Percentiles rank a stretch among this genome's conserved stretches.
Evolutionary conservation across 2,329 filamentous ascomycete species (phyloP).

Genomic region (Aspergillus ochraceus): DNA sequence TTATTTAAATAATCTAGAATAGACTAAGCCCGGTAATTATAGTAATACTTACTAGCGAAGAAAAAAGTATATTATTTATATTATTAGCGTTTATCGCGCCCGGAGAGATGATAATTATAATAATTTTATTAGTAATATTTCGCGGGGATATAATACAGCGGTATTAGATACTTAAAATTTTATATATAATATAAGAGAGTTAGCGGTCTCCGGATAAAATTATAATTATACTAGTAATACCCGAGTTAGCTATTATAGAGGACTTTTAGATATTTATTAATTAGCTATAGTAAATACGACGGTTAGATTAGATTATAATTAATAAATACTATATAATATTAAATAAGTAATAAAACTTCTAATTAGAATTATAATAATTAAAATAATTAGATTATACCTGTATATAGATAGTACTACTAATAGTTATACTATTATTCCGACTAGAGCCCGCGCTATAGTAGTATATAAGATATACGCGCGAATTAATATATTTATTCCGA

Average conservation of each 20-base stretch:
- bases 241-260: not conserved
- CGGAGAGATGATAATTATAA: not conserved
- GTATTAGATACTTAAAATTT: not conserved
- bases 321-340: not conserved
- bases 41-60: not conserved
- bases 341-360: not conserved
- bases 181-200: not conserved
- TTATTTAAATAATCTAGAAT: not conserved
- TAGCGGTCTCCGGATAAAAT: not conserved
- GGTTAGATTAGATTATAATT: not conserved
- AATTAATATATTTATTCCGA: too few relatives aligned
- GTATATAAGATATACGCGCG: too few relatives aligned
- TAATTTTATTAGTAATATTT: not conserved
- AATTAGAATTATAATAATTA: not conserved
- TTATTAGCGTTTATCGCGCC: not conserved
- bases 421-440: not conserved
- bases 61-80: not conserved
- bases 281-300: not conserved
- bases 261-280: not conserved
- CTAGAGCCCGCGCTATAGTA: too few relatives aligned
- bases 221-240: not conserved
- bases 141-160: not conserved
- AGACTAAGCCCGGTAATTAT: not conserved
- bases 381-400: not conserved
- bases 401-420: not conserved